phyloP scores from a whole-genome alignment of 2,329 filamentous ascomycete genomes.

The Exophiala spinifera region DNA sequence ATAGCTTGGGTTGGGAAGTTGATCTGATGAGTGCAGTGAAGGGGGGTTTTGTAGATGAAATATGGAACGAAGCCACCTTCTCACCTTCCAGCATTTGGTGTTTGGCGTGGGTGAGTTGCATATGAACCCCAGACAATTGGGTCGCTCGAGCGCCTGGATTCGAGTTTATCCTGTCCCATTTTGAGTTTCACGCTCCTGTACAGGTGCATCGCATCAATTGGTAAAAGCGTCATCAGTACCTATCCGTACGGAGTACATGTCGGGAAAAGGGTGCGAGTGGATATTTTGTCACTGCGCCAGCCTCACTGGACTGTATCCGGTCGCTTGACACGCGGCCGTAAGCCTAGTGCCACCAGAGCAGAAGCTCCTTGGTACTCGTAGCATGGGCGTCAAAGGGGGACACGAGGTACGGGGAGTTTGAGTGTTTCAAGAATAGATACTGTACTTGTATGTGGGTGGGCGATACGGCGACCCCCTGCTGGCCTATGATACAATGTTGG shows the following conservation, averaged over 20 bases:
- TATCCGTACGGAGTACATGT: background rate
- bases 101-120: background rate
- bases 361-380: background rate
- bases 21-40: too few relatives aligned
- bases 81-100: background rate
- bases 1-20: too few relatives aligned
- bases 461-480: too few relatives aligned
- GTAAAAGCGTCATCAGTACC: too few relatives aligned
- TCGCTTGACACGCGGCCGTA: background rate
- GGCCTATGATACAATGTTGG: too few relatives aligned
- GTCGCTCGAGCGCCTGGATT: background rate
- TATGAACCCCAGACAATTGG: background rate
- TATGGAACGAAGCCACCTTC: background rate
- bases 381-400: background rate
- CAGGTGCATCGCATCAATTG: background rate
- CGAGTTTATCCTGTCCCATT: background rate
- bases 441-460: too few relatives aligned
- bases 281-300: background rate
- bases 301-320: background rate
- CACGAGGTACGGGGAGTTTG: too few relatives aligned
- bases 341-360: background rate
- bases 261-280: background rate
- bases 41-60: too few relatives aligned
- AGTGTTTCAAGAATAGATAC: too few relatives aligned
- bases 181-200: background rate